Percentiles rank a stretch among this genome's conserved stretches.
phyloP scores from a whole-genome alignment of 768 basidiomycete species.

The Naganishia vishniacii region DNA sequence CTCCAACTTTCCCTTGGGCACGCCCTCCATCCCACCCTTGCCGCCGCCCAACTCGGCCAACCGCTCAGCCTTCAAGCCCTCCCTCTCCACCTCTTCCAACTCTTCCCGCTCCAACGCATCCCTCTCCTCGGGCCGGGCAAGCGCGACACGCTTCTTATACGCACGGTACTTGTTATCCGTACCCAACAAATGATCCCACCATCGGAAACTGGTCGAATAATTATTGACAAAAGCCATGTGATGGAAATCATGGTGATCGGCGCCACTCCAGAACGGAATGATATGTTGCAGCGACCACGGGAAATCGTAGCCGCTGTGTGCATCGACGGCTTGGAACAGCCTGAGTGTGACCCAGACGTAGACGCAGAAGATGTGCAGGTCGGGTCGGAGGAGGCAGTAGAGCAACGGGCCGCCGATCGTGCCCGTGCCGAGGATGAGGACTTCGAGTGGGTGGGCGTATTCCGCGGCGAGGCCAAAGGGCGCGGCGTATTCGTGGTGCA shows the following conservation, averaged over 20 bases:
- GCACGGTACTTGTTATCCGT: slow-evolving; percentile 76
- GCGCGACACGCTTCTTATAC: slow-evolving; percentile 64
- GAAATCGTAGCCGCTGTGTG: slow-evolving; percentile 97
- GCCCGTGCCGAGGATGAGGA: slow-evolving; percentile 86
- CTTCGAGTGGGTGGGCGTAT: slow-evolving; percentile 95
- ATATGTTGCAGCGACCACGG: slow-evolving; percentile 93
- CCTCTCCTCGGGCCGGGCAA: slow-evolving; percentile 50
- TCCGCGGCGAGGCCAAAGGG: slow-evolving; percentile 91
- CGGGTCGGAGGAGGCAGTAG: slow-evolving; percentile 66
- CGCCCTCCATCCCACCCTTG: slow-evolving; percentile 36
- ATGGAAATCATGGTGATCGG: slow-evolving; percentile 97
- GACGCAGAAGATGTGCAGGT: slow-evolving; percentile 86
- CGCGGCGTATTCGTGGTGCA: slow-evolving; percentile 95
- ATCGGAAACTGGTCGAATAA: slow-evolving; percentile 87
- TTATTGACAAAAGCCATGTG: slow-evolving; percentile 66
- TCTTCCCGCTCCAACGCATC: slow-evolving; percentile 64
- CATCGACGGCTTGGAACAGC: slow-evolving; percentile 94
- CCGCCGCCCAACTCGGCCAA: slow-evolving; percentile 36
- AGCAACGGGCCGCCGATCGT: slow-evolving; percentile 83
- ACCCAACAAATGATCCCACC: slow-evolving; percentile 76
- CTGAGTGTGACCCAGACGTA: slow-evolving; percentile 90
- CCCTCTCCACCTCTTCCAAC: slow-evolving; percentile 75
- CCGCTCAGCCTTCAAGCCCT: slow-evolving; percentile 60
- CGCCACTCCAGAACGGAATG: slow-evolving; percentile 92
- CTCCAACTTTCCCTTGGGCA: slow-evolving; percentile 38